Conservation (phyloP, 208 protist genomes). For the Wallacemonas rigidus region DNA sequence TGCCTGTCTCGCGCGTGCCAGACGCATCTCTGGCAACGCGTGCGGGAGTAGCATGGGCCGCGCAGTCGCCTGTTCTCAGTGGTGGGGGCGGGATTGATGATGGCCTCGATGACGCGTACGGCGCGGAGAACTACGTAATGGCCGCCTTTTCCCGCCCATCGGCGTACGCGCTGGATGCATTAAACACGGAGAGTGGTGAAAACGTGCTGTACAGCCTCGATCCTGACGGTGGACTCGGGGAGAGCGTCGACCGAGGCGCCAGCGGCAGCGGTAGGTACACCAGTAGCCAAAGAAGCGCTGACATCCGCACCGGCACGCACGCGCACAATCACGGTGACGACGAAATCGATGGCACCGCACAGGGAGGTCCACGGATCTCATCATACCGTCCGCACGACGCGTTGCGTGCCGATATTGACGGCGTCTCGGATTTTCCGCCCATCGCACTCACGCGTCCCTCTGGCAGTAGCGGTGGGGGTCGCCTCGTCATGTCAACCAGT, state of each 20-base stretch:
- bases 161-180: neutral
- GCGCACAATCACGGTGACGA: neutral
- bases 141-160: neutral
- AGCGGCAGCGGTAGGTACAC: neutral
- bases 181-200: neutral
- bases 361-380: neutral
- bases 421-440: neutral
- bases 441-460: neutral
- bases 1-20: neutral
- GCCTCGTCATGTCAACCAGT: conserved; percentile 2
- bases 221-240: conserved; percentile 6
- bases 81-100: conserved; percentile 25
- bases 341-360: neutral
- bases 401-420: neutral
- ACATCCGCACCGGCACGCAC: too few relatives aligned
- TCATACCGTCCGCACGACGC: conserved; percentile 7
- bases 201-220: conserved; percentile 1
- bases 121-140: neutral
- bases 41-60: too few relatives aligned
- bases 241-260: neutral
- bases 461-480: neutral
- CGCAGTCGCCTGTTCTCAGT: neutral
- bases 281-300: neutral
- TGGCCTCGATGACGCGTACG: conserved; percentile 9
- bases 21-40: too few relatives aligned